Conservation (phyloP, 495 filamentous ascomycete species). For the Penicillium salamii region DNA sequence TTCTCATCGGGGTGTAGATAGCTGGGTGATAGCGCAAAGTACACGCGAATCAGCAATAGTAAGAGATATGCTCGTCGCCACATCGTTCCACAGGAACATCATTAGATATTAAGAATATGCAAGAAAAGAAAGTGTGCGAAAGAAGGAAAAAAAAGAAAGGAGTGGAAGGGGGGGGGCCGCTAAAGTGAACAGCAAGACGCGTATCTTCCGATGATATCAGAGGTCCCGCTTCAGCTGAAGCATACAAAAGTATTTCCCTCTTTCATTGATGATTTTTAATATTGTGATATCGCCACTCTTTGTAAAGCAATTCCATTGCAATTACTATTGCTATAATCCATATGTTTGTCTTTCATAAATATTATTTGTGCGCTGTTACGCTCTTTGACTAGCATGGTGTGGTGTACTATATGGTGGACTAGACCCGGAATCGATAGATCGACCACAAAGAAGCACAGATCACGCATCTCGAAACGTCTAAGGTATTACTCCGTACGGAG, state of each 20-base stretch:
- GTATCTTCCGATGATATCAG: slow-evolving; percentile 24
- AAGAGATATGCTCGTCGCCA: slow-evolving; percentile 89
- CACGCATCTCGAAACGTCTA: not conserved
- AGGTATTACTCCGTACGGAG: too few relatives aligned
- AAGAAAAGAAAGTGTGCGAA: slow-evolving; percentile 1
- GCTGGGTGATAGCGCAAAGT: slow-evolving; percentile 90
- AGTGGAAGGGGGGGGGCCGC: not conserved
- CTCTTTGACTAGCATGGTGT: too few relatives aligned
- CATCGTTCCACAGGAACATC: slow-evolving; percentile 54
- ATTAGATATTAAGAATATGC: slow-evolving; percentile 9
- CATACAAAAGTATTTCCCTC: slow-evolving; percentile 5
- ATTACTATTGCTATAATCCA: too few relatives aligned
- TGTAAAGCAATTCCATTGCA: too few relatives aligned
- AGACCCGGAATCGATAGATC: slow-evolving; percentile 2
- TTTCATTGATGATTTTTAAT: too few relatives aligned
- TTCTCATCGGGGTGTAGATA: slow-evolving; percentile 98
- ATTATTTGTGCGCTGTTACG: too few relatives aligned
- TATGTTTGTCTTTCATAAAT: too few relatives aligned
- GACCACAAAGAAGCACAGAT: not conserved
- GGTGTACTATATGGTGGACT: not conserved
- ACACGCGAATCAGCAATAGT: slow-evolving; percentile 80
- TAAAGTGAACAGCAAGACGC: slow-evolving; percentile 12
- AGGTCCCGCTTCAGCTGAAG: slow-evolving; percentile 1
- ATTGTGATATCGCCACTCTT: too few relatives aligned
- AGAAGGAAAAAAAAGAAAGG: slow-evolving; percentile 3